phyloP scores from a whole-genome alignment of 2,329 filamentous ascomycete species.

The Claviceps spartinae region DNA sequence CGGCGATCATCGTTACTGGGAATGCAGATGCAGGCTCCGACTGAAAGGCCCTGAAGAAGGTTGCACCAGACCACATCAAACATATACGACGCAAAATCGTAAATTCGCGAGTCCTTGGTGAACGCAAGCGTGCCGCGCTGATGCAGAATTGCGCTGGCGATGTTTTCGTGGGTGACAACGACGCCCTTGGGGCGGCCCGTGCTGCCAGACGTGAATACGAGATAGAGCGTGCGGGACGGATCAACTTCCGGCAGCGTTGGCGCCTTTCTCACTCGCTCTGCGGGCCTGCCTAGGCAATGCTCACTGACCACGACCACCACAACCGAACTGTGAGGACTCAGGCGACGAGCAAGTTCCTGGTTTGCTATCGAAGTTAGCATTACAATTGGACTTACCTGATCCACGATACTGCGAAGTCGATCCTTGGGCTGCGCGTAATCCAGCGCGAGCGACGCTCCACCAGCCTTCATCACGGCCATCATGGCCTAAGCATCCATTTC shows the following conservation, averaged over 20 bases:
- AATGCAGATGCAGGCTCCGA: constrained; percentile 8
- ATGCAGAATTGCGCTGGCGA: constrained; percentile 4
- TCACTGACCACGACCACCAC: constrained; percentile 4
- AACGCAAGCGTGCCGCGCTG: constrained; percentile 3
- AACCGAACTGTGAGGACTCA: constrained; percentile 5
- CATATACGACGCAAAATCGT: constrained; percentile 7
- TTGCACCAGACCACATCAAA: constrained; percentile 7
- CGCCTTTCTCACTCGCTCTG: constrained; percentile 21
- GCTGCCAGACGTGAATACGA: constrained; percentile 11
- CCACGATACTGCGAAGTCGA: constrained; percentile 8
- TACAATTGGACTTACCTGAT: constrained; percentile 2
- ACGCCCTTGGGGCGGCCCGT: constrained; percentile 11
- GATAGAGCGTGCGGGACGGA: constrained; percentile 2
- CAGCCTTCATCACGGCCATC: constrained; percentile 16
- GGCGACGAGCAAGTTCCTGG: constrained; percentile 10
- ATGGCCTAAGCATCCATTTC: constrained; percentile 11
- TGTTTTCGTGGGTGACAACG: constrained; percentile 7
- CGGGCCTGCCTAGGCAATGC: constrained; percentile 5
- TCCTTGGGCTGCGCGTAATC: constrained; percentile 12
- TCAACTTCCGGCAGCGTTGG: constrained; percentile 28
- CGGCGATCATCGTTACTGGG: constrained; percentile 34
- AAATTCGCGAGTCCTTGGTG: constrained; percentile 2
- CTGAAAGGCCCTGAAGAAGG: constrained; percentile 3
- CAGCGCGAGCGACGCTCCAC: constrained; percentile 15
- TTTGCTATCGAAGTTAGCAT: constrained; percentile 6